These are phyloP conservation scores for Castanea crenata DNA, from an alignment of 306 rosid genomes.

Conservation along the genomic window DNA sequence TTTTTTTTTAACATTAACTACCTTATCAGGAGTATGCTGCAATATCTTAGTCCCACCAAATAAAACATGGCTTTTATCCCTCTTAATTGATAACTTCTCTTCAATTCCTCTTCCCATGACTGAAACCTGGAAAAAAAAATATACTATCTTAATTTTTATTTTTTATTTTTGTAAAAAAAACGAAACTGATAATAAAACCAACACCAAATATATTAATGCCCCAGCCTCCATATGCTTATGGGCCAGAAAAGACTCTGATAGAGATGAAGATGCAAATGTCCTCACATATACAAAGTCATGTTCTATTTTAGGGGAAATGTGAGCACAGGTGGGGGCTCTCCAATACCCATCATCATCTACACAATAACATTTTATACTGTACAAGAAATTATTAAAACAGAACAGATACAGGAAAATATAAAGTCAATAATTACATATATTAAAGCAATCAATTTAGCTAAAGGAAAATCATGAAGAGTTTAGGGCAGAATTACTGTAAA, in stretches of 20 bases:
- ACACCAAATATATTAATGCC: conserved; percentile 1
- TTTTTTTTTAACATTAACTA: conserved; percentile 15
- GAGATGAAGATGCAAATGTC: conserved; percentile 1
- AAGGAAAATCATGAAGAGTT: background rate
- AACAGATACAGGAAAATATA: background rate
- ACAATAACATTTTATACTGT: background rate
- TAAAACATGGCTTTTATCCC: conserved; percentile 86
- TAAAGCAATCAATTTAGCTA: background rate
- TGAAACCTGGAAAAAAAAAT: conserved; percentile 58
- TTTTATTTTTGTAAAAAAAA: no score
- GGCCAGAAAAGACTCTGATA: conserved; percentile 3
- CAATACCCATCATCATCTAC: background rate
- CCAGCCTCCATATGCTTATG: conserved; percentile 7
- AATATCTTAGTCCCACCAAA: conserved; percentile 97
- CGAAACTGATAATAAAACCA: conserved; percentile 9
- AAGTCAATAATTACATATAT: background rate
- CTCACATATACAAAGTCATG: background rate
- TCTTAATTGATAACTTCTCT: conserved; percentile 76
- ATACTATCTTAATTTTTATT: conserved; percentile 8
- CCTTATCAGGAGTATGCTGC: conserved; percentile 98
- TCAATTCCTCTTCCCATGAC: conserved; percentile 61
- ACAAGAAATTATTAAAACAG: background rate
- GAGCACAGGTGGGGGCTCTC: background rate
- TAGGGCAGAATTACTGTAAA: background rate
- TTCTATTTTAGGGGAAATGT: background rate